These are phyloP conservation scores for Cystoisospora suis DNA, from an alignment of 169 alveolate genomes.

Conservation along the genomic window DNA sequence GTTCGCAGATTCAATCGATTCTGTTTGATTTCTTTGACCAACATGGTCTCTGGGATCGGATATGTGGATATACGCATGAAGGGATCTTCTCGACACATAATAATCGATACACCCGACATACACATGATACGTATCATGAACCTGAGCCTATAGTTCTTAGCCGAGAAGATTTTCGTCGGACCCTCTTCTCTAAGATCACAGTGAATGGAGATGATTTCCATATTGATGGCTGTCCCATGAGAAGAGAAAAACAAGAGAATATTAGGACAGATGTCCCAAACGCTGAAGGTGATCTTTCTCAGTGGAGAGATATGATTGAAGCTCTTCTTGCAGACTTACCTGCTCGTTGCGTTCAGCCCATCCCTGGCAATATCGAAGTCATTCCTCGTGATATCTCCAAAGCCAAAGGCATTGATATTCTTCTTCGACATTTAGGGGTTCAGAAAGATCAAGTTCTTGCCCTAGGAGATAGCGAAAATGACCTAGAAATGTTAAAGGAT, in stretches of 20 bases:
- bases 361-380: constrained; percentile 71
- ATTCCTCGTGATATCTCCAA: constrained; percentile 71
- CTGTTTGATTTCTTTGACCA: constrained; percentile 61
- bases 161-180: constrained; percentile 24
- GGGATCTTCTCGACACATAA: constrained; percentile 51
- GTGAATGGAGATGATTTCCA: constrained; percentile 60
- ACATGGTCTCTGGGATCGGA: constrained; percentile 40
- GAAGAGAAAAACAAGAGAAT: no score
- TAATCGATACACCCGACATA: constrained; percentile 60
- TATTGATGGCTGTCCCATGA: no score
- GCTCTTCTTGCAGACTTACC: constrained; percentile 62
- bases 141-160: constrained; percentile 45
- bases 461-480: constrained; percentile 84
- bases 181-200: constrained; percentile 60
- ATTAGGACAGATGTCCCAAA: no score
- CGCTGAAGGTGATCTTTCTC: constrained; percentile 62
- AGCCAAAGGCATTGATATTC: constrained; percentile 76
- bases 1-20: constrained; percentile 42
- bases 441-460: constrained; percentile 72
- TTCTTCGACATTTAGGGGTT: constrained; percentile 68
- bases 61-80: constrained; percentile 63
- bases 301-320: constrained; percentile 65
- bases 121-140: constrained; percentile 46
- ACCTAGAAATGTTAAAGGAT: constrained; percentile 74
- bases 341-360: constrained; percentile 74